Evolutionary conservation across 2,329 filamentous ascomycete species (phyloP).

Genomic region (Calonectria pseudoturangicola): DNA sequence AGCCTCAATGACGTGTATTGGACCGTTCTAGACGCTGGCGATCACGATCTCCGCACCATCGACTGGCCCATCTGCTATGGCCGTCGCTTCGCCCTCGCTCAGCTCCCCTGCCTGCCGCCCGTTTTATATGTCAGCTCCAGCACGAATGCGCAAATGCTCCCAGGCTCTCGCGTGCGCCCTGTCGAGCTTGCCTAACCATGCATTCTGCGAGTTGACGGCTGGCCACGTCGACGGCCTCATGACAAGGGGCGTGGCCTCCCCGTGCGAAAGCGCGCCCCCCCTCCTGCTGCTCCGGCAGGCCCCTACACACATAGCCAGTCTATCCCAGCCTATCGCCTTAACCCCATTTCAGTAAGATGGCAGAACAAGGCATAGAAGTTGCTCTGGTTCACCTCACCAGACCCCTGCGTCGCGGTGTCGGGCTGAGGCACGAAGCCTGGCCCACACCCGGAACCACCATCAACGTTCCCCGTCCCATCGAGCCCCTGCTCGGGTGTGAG

Average conservation of each 20-base stretch:
- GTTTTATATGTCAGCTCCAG: constrained; percentile 31
- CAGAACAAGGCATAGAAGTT: constrained; percentile 39
- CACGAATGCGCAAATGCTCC: constrained; percentile 1
- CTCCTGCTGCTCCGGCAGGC: not conserved
- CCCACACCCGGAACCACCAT: constrained; percentile 36
- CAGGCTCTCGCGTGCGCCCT: constrained; percentile 11
- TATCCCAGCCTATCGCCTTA: constrained; percentile 8
- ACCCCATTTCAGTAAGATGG: constrained; percentile 39
- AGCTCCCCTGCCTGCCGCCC: constrained; percentile 31
- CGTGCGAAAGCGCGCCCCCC: constrained; percentile 22
- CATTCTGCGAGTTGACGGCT: constrained; percentile 28
- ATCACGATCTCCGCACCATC: constrained; percentile 46
- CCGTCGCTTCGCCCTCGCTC: constrained; percentile 38
- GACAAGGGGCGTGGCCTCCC: constrained; percentile 28
- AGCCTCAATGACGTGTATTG: constrained; percentile 51
- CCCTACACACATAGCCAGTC: not conserved
- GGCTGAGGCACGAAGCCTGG: constrained; percentile 26
- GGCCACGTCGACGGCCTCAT: constrained; percentile 40
- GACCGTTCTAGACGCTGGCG: constrained; percentile 54
- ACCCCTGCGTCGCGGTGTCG: constrained; percentile 26
- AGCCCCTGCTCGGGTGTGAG: constrained; percentile 28
- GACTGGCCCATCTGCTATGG: constrained; percentile 29
- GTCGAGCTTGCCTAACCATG: constrained; percentile 26
- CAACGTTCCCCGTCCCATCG: constrained; percentile 33
- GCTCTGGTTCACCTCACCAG: constrained; percentile 4